Evolutionary conservation across 257 asterid species (phyloP).

Genomic region (Lithospermum erythrorhizon): DNA sequence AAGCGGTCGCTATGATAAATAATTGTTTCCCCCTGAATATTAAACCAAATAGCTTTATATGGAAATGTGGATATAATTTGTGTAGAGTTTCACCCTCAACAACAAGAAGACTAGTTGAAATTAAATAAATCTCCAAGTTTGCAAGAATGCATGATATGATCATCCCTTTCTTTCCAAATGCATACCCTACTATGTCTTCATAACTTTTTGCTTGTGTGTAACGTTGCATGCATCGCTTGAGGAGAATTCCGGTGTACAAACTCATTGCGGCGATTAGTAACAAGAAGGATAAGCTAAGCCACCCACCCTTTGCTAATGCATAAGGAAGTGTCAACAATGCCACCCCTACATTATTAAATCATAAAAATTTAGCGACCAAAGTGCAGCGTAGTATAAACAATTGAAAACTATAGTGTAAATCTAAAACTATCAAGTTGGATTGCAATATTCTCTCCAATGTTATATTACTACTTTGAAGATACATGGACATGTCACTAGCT

Average conservation of each 20-base stretch:
- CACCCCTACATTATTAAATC: not conserved
- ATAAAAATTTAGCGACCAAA: too few relatives aligned
- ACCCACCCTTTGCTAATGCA: not conserved
- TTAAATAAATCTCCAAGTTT: slow-evolving; percentile 1
- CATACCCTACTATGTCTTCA: not conserved
- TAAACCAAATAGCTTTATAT: not conserved
- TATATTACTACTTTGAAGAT: too few relatives aligned
- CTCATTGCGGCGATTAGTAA: not conserved
- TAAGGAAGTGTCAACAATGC: not conserved
- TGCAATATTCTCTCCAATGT: too few relatives aligned
- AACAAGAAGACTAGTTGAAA: not conserved
- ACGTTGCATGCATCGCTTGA: not conserved
- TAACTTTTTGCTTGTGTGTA: not conserved
- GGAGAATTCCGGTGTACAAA: not conserved
- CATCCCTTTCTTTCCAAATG: not conserved
- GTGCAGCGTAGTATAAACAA: too few relatives aligned
- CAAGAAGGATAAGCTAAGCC: not conserved
- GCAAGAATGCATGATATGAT: not conserved
- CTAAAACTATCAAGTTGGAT: too few relatives aligned
- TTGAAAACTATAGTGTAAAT: too few relatives aligned
- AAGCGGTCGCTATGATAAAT: not conserved
- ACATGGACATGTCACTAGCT: too few relatives aligned
- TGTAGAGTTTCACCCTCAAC: not conserved
- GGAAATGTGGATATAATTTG: not conserved
- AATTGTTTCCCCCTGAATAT: not conserved